Base-by-base conservation (phyloP, 495 filamentous ascomycete species). In the Xylaria acuta region DNA sequence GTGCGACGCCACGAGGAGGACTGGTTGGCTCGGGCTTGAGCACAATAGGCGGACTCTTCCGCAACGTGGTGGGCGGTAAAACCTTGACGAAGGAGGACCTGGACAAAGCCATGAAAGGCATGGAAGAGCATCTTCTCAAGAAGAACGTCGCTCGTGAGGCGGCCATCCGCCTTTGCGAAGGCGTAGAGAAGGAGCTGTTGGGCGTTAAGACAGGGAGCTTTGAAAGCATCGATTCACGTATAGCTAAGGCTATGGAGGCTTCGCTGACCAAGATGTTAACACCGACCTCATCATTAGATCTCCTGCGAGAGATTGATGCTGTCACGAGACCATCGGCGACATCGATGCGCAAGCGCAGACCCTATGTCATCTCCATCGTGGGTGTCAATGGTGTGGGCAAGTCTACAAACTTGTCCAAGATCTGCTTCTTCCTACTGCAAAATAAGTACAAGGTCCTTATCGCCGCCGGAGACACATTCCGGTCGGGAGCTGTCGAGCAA, bases 341-440 rank as follows among this genome's bases (percentile, higher is more conserved):
- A 2, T 87, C 88, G 4, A 80, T 86, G 70, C 85, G 85, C 64
- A 84, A 88, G 58, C 84, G 85, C 34, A 89, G 94, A 16, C 96
- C 96, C 45, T 99, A 98, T 75, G 95, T 98, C 71, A 97, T 99
- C 75, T 97, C 93, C 40, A 97, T 99, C 67, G 97, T 99, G 41
- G 96, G 96, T 66, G 96, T 99, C 75, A 99, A 99, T 77, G 96
- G 96, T 32, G 96, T 99, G 60, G 96, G 96, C 78, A 99, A 99
- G 82, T 97, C 94, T 9, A 99, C 96, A 25, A 98, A 97, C 74
- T 84, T 99, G 22, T 93, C 93, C 78, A 99, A 99, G 82, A 96
- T 99, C 72, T 95, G 93, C 80, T 98, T 95, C 84, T 98, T 98
- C 84, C 87, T 99, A 14, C 86, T 99, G 30, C 97, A 99, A 80